A percentile compares a stretch with the other conserved stretches of the same genome.
Conservation (phyloP, 257 asterid genomes). For the Mentha longifolia region DNA sequence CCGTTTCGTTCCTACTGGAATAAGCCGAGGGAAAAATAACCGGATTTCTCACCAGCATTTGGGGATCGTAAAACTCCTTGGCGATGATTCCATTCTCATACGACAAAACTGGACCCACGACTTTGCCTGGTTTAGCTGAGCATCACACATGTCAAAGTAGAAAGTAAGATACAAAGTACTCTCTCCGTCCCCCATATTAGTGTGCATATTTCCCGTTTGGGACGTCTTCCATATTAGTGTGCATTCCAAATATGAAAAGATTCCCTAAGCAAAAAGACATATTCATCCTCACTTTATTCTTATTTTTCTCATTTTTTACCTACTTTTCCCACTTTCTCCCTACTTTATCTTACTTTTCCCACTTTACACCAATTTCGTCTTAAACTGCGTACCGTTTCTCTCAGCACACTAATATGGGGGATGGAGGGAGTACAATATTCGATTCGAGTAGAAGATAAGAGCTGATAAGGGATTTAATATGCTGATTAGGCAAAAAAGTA, state of each 20-base stretch:
- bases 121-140: slow-evolving; percentile 70
- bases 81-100: slow-evolving; percentile 44
- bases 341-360: too few species aligned
- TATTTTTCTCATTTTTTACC: too few species aligned
- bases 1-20: slow-evolving; percentile 39
- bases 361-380: too few species aligned
- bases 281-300: too few species aligned
- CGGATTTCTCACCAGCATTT: slow-evolving; percentile 48
- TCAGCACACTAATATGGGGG: too few species aligned
- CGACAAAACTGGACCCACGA: slow-evolving; percentile 52
- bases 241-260: too few species aligned
- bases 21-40: slow-evolving; percentile 42
- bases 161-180: slow-evolving; percentile 24
- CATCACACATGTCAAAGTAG: slow-evolving; percentile 2
- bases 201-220: too few species aligned
- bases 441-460: background rate
- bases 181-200: too few species aligned
- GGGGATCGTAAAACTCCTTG: slow-evolving; percentile 56
- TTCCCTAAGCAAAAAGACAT: too few species aligned
- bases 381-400: too few species aligned
- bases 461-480: background rate
- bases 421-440: background rate
- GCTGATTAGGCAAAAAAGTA: slow-evolving; percentile 28
- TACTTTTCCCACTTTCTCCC: too few species aligned
- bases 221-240: too few species aligned